phyloP scores from a whole-genome alignment of 345 rosid species.

The Pugionium cornutum region DNA sequence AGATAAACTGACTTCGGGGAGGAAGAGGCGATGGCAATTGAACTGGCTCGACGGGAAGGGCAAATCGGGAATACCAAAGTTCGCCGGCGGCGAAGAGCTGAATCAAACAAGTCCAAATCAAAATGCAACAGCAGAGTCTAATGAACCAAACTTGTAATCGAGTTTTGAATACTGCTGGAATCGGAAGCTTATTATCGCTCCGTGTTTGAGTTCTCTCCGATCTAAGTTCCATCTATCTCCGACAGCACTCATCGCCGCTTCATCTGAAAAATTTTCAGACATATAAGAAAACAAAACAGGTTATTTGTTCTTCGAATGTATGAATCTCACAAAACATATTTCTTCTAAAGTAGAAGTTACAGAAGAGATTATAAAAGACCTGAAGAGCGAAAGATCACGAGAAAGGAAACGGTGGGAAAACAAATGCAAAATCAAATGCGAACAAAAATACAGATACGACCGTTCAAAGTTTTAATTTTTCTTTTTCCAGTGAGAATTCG shows the following conservation, averaged over 20 bases:
- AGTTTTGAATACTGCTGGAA: conserved; percentile 53
- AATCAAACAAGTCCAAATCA: conserved; percentile 90
- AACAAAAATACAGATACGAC: conserved; percentile 11
- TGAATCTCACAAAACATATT: no score
- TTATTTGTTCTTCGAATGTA: neutral
- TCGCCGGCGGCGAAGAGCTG: conserved; percentile 70
- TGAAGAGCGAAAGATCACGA: neutral
- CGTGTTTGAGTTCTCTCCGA: conserved; percentile 57
- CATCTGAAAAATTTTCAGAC: conserved; percentile 38
- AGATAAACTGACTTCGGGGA: conserved; percentile 50
- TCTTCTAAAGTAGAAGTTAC: no score
- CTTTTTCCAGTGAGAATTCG: conserved; percentile 21
- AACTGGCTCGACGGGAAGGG: conserved; percentile 38
- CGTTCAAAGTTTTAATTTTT: neutral
- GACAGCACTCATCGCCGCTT: conserved; percentile 61
- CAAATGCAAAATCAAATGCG: neutral
- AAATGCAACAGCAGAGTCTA: conserved; percentile 70
- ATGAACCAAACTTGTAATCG: conserved; percentile 75
- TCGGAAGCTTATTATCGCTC: conserved; percentile 47
- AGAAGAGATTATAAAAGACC: conserved; percentile 10
- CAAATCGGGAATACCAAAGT: conserved; percentile 62
- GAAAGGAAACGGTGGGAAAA: conserved; percentile 9
- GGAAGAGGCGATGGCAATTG: conserved; percentile 50
- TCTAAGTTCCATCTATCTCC: conserved; percentile 74
- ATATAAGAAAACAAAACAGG: neutral